These are phyloP conservation scores for Nyssa sinensis DNA, from an alignment of 148 eudicot genomes.

Conservation along the genomic window DNA sequence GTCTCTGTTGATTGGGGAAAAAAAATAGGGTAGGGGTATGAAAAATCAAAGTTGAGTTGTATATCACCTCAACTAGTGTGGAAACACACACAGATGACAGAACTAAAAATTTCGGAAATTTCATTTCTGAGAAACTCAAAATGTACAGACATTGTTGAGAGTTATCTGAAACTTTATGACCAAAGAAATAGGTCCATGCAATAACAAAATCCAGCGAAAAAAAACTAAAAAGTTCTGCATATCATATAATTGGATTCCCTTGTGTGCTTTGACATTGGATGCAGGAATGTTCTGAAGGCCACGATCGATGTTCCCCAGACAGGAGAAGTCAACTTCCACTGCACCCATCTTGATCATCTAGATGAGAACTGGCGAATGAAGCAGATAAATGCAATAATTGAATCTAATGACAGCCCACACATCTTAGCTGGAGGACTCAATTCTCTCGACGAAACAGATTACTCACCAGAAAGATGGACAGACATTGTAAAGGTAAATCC, in stretches of 20 bases:
- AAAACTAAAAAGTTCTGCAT: not conserved
- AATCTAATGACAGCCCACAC: conserved; percentile 72
- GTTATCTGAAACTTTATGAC: too few relatives aligned
- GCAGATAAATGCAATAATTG: conserved; percentile 79
- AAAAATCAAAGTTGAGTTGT: too few relatives aligned
- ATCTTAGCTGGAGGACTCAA: conserved; percentile 93
- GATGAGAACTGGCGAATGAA: conserved; percentile 97
- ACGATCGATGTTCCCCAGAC: conserved; percentile 73
- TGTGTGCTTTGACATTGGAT: conserved; percentile 5
- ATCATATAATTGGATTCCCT: not conserved
- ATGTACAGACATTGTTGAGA: too few relatives aligned
- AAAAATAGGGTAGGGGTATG: too few relatives aligned
- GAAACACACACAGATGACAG: too few relatives aligned
- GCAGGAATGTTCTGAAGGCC: conserved; percentile 89
- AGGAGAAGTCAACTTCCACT: conserved; percentile 77
- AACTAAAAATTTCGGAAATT: too few relatives aligned
- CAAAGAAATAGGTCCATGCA: not conserved
- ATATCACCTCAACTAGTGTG: too few relatives aligned
- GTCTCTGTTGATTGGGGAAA: too few relatives aligned
- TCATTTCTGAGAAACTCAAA: not conserved
- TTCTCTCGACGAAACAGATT: conserved; percentile 82
- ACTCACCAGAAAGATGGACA: conserved; percentile 93
- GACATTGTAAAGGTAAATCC: conserved; percentile 75
- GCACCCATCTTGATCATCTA: conserved; percentile 88
- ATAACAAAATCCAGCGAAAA: not conserved